Percentiles rank a stretch among this genome's conserved stretches.
Conservation (phyloP, 2,329 filamentous ascomycete species). For the Arthrobotrys pseudoclavata region DNA sequence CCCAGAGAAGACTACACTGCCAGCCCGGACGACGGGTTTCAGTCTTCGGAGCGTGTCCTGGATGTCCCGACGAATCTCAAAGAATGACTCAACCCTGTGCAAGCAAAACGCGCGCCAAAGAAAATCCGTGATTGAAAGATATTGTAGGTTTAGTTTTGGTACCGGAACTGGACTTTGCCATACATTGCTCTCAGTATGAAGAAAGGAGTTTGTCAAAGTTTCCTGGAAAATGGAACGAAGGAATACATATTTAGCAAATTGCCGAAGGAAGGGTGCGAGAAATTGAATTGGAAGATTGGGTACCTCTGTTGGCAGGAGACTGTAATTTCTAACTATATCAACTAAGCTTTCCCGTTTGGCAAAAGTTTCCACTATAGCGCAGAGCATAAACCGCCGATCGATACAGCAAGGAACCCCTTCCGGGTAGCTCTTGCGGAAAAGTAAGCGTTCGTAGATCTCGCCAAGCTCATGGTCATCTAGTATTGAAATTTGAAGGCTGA, state of each 20-base stretch:
- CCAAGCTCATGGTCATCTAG: conserved; percentile 81
- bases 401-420: conserved; percentile 75
- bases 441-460: conserved; percentile 77
- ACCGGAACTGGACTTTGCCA: conserved; percentile 88
- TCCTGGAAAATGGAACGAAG: conserved; percentile 48
- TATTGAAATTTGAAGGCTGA: conserved; percentile 79
- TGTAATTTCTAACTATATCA: conserved; percentile 78
- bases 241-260: not conserved
- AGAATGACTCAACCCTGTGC: conserved; percentile 91
- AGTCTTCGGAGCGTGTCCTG: conserved; percentile 84
- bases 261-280: not conserved
- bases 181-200: conserved; percentile 87
- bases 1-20: conserved; percentile 79
- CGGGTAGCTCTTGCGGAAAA: conserved; percentile 87
- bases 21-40: conserved; percentile 77
- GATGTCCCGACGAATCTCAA: conserved; percentile 91
- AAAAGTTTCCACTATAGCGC: conserved; percentile 80
- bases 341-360: conserved; percentile 86
- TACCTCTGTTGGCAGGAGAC: conserved; percentile 85
- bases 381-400: conserved; percentile 76
- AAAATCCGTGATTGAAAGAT: conserved; percentile 94
- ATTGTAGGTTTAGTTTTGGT: conserved; percentile 95
- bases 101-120: conserved; percentile 94
- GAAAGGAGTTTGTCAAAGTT: conserved; percentile 80
- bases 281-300: conserved; percentile 48